Evolutionary conservation across 2,329 filamentous ascomycete genomes (phyloP).

Genomic region (Nannizzia gypsea): DNA sequence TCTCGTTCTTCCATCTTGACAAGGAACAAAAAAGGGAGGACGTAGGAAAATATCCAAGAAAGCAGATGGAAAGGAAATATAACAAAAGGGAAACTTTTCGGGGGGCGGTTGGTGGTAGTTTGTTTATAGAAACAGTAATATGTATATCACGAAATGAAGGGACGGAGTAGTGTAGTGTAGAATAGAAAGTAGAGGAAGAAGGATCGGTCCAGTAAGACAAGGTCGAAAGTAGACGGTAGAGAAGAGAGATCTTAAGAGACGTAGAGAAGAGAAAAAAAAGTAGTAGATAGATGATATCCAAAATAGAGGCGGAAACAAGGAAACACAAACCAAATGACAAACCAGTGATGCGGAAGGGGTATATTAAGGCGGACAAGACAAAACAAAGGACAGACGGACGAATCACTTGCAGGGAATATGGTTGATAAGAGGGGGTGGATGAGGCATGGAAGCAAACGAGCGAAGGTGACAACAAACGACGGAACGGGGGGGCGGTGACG

Average conservation of each 20-base stretch:
- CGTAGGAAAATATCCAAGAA: background rate
- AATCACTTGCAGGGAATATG: background rate
- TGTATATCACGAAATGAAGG: conserved; percentile 1
- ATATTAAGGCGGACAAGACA: conserved; percentile 7
- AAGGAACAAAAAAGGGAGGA: background rate
- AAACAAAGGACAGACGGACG: background rate
- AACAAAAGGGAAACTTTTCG: conserved; percentile 1
- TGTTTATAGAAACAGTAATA: background rate
- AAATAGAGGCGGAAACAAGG: background rate
- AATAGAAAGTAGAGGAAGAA: no score
- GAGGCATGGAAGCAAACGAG: background rate
- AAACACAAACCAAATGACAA: background rate
- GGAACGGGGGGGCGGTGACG: background rate
- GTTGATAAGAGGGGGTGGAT: background rate
- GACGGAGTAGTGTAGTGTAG: background rate
- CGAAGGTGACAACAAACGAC: background rate
- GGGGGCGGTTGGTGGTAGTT: background rate
- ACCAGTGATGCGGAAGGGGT: conserved; percentile 1
- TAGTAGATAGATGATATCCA: background rate
- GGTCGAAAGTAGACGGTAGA: background rate
- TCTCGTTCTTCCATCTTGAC: conserved; percentile 5
- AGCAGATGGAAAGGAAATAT: background rate
- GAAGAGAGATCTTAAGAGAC: conserved; percentile 1
- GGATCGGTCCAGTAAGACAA: background rate
- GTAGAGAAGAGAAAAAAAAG: background rate